Conservation (phyloP, 331 rosid species). For the Quercus lobata region DNA sequence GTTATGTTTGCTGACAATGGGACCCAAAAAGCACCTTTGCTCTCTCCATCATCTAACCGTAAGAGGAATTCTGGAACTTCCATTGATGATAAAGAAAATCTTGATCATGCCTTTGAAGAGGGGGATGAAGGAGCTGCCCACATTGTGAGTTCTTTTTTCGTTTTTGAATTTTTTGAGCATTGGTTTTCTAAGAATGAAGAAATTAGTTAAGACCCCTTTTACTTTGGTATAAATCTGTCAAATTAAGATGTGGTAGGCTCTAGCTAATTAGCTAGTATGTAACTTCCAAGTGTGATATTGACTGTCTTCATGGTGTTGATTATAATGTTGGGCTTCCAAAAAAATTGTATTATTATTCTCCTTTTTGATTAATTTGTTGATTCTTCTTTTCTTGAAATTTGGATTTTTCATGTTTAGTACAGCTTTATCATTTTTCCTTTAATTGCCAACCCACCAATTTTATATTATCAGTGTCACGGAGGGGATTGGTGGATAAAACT, state of each 20-base stretch:
- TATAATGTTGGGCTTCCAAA: background rate
- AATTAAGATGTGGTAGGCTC: background rate
- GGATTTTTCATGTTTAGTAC: background rate
- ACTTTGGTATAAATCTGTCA: background rate
- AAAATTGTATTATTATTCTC: background rate
- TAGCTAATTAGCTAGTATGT: background rate
- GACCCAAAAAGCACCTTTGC: constrained; percentile 28
- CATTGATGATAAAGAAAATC: constrained; percentile 54
- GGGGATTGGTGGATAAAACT: background rate
- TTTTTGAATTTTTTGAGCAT: background rate
- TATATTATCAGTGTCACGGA: background rate
- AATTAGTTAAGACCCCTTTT: background rate
- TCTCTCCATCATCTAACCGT: constrained; percentile 41
- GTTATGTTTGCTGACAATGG: constrained; percentile 63
- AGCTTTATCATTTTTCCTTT: background rate
- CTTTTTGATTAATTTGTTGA: background rate
- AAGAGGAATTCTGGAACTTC: constrained; percentile 27
- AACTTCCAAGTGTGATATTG: background rate
- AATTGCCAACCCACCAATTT: background rate
- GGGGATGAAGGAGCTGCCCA: constrained; percentile 31
- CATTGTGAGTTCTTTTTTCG: constrained; percentile 34
- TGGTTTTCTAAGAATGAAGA: background rate
- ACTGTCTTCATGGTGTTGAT: background rate
- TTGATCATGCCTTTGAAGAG: constrained; percentile 18
- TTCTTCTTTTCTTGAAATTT: background rate